Conservation (phyloP, 306 rosid species). For the Rubus idaeus region DNA sequence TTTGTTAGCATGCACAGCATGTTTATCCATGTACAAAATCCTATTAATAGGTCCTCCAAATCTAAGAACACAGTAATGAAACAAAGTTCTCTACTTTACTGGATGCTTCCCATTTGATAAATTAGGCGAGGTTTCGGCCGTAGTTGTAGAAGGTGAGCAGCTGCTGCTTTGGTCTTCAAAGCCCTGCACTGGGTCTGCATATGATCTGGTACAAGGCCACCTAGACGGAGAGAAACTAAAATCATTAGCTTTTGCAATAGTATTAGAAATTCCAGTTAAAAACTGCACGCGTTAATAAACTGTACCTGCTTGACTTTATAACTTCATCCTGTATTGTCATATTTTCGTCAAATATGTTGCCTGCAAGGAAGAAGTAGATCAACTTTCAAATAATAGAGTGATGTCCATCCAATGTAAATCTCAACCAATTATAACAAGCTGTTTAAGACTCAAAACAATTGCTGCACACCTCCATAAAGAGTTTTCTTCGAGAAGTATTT, state of each 20-base stretch:
- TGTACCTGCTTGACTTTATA: slow-evolving; percentile 57
- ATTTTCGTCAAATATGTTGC: slow-evolving; percentile 43
- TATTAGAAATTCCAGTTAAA: neutral
- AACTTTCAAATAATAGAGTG: neutral
- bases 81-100: slow-evolving; percentile 28
- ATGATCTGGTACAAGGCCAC: slow-evolving; percentile 52
- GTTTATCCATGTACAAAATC: neutral
- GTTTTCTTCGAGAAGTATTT: slow-evolving; percentile 50
- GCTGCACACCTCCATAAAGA: slow-evolving; percentile 47
- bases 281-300: neutral
- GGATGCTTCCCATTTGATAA: slow-evolving; percentile 43
- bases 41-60: neutral
- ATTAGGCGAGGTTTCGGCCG: slow-evolving; percentile 18
- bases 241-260: slow-evolving; percentile 6
- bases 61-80: slow-evolving; percentile 15
- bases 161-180: slow-evolving; percentile 43
- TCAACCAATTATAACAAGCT: neutral
- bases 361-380: slow-evolving; percentile 22
- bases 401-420: neutral
- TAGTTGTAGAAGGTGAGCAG: slow-evolving; percentile 18
- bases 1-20: slow-evolving; percentile 8
- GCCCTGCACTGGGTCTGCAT: slow-evolving; percentile 48
- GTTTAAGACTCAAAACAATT: neutral
- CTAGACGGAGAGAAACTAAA: slow-evolving; percentile 25
- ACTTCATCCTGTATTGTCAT: slow-evolving; percentile 30